These are phyloP conservation scores for Lipomyces starkeyi DNA, from an alignment of 805 yeast species.

Conservation along the genomic window DNA sequence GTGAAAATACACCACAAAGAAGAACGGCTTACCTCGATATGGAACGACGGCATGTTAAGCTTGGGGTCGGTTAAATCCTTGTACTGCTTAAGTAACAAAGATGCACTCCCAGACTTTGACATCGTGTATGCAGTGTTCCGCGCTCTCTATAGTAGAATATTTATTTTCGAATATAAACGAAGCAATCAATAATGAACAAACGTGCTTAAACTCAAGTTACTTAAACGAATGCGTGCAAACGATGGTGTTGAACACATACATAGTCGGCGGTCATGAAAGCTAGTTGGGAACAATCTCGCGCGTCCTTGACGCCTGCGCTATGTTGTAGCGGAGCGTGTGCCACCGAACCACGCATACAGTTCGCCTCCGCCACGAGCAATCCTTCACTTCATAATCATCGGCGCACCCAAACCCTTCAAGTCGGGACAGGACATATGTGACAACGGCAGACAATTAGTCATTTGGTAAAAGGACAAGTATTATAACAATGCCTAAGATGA, in stretches of 20 bases:
- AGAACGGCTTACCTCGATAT: conserved; percentile 55
- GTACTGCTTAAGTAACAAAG: conserved; percentile 88
- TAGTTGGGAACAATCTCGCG: background rate
- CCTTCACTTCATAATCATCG: background rate
- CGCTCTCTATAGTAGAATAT: background rate
- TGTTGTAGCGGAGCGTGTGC: background rate
- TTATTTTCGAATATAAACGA: background rate
- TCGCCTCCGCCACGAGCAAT: background rate
- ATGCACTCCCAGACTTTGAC: conserved; percentile 52
- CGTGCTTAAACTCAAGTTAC: too few relatives aligned
- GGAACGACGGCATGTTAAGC: conserved; percentile 74
- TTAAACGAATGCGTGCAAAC: too few relatives aligned
- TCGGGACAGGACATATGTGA: background rate
- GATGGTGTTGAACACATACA: too few relatives aligned
- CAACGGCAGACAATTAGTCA: background rate
- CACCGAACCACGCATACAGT: background rate
- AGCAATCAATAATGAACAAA: background rate
- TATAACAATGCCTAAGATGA: conserved; percentile 42
- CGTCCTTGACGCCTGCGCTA: too few relatives aligned
- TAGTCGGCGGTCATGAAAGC: background rate
- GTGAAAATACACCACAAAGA: background rate
- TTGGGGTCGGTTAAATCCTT: conserved; percentile 92
- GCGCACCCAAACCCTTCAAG: background rate
- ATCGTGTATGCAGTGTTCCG: background rate
- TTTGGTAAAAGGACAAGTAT: background rate